Evolutionary conservation across 805 yeast genomes (phyloP).

Genomic region (Saccharomycopsis babjevae): DNA sequence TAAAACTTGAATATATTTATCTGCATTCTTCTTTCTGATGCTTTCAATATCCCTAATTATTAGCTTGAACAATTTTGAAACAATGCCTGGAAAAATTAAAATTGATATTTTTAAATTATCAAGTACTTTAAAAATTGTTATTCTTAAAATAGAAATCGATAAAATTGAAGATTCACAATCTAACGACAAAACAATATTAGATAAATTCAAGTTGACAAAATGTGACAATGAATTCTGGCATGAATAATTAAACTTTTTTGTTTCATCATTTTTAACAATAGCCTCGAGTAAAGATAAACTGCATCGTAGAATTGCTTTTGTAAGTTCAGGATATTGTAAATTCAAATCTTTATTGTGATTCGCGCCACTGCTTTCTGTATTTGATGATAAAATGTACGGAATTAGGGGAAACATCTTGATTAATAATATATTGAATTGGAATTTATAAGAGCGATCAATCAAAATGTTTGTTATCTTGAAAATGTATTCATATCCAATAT

Average conservation of each 20-base stretch:
- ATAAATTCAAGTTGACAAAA: conserved; percentile 2
- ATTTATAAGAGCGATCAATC: conserved; percentile 8
- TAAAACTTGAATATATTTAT: neutral
- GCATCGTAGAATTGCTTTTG: neutral
- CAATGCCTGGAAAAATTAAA: conserved; percentile 12
- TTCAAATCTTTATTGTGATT: neutral
- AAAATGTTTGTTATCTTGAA: conserved; percentile 4
- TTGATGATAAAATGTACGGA: conserved; percentile 1
- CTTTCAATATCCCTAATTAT: conserved; percentile 3
- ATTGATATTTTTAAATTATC: conserved; percentile 2
- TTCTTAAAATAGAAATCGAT: conserved; percentile 1
- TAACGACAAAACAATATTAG: neutral
- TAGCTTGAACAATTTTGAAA: conserved; percentile 12
- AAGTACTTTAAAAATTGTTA: conserved; percentile 2
- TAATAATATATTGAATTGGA: conserved; percentile 1
- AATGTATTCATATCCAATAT: conserved; percentile 4
- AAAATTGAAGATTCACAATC: neutral
- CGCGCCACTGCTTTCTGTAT: neutral
- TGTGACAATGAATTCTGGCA: conserved; percentile 12
- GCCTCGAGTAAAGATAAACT: conserved; percentile 1
- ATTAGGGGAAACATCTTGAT: conserved; percentile 7
- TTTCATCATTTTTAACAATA: neutral
- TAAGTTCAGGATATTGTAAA: conserved; percentile 1
- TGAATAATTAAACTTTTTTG: neutral
- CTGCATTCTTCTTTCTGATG: neutral